These are phyloP conservation scores for Oryza glaberrima DNA, from an alignment of 176 grass and related monocot species.

Conservation along the genomic window DNA sequence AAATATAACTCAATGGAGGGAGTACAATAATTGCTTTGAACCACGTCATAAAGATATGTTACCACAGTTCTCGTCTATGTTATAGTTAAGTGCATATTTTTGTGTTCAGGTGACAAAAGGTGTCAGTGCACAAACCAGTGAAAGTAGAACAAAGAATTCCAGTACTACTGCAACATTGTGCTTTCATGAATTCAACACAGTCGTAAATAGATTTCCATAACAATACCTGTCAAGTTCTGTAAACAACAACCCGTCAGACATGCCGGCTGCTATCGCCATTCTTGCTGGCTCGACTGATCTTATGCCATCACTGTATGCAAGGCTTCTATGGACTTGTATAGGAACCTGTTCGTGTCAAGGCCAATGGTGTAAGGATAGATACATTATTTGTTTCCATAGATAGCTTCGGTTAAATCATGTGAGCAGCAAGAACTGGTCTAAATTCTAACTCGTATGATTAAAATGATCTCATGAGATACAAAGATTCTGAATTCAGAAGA, in stretches of 20 bases:
- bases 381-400: slow-evolving; percentile 7
- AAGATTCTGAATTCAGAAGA: not conserved
- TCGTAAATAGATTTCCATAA: slow-evolving; percentile 11
- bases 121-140: not conserved
- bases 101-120: not conserved
- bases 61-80: not conserved
- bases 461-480: not conserved
- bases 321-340: slow-evolving; percentile 85
- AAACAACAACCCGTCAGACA: slow-evolving; percentile 68
- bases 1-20: no score
- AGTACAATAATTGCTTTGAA: not conserved
- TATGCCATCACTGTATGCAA: slow-evolving; percentile 90
- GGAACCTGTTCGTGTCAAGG: slow-evolving; percentile 58
- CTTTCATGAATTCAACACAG: not conserved
- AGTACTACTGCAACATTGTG: not conserved
- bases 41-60: not conserved
- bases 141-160: no score
- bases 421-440: not conserved
- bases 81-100: not conserved
- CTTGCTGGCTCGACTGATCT: slow-evolving; percentile 68
- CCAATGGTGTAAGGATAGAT: slow-evolving; percentile 20
- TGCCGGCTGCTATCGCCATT: slow-evolving; percentile 40
- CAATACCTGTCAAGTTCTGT: slow-evolving; percentile 90
- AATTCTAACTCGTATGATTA: not conserved
- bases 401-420: not conserved